Base-by-base conservation (phyloP, 345 rosid genomes). In the Cardiospermum halicacabum region DNA sequence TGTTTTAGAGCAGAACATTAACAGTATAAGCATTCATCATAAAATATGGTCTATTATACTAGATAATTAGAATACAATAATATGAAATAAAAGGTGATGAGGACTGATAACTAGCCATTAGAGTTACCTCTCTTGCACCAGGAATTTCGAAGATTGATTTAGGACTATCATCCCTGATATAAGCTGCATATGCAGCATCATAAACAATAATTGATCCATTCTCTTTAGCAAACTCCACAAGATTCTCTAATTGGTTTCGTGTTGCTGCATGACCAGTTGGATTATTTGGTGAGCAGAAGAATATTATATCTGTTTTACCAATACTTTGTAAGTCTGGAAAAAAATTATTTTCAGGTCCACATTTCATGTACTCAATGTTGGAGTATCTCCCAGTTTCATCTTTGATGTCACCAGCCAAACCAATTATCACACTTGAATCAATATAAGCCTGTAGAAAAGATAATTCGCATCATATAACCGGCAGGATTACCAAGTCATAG, bases 211-310 rank as follows among this genome's bases (percentile, higher is more conserved):
- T 77, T 2, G 98, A 89, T 3, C 96, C 96, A 70, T 89, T 92
- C 0, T 15, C 69, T 80, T 72, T 83, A 10, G 98, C 96, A 65
- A 89, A 92, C 3, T 75, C 65, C 28, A 92, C 93, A 16, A 92
- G 81, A 43, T 80, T 75, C 69, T 82, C 55, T 47, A 92, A 64
- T 27, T 92, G 96, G 32, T 64, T 36, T 60, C 86, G 56, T 0
- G 98, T 56, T 1, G 96, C 96, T 0, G 85, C 96, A 31, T 84
- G 67, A 24, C 96, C 96, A 27, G 98, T 92, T 1, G 96, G 98
- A 71, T 92, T 92, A 71, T 88, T 89, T 50, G 96, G 98, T 53
- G 96, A 92, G 65, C 96, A 92, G 65, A 89, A 88, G 91, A 92
- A 92, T 63, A 89, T 92, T 50, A 88, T 75, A 72, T 92, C 91